A percentile compares a stretch with the other conserved stretches of the same genome.
phyloP scores from a whole-genome alignment of 179 eudicot genomes.

The Patellifolia procumbens region DNA sequence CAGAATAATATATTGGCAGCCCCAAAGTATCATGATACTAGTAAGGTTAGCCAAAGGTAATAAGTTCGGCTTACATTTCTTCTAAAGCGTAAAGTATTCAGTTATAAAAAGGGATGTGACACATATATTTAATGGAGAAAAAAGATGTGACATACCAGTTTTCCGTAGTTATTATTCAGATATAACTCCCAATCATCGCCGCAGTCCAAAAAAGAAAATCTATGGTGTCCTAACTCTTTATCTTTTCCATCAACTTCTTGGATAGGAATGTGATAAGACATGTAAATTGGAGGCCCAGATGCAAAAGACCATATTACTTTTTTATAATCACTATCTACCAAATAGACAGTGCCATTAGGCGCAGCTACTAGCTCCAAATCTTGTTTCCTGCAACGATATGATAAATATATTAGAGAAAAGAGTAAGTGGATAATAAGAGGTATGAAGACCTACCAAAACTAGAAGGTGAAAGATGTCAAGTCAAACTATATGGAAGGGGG shows the following conservation, averaged over 20 bases:
- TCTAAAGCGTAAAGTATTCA: neutral
- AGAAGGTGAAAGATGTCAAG: neutral
- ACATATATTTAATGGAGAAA: neutral
- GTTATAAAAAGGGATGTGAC: too few species aligned
- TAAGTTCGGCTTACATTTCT: neutral
- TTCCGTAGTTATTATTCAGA: slow-evolving; percentile 50
- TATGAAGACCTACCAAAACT: neutral
- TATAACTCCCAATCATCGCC: slow-evolving; percentile 82
- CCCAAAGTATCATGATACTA: neutral
- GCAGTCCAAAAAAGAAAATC: slow-evolving; percentile 63
- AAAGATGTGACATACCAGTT: slow-evolving; percentile 46
- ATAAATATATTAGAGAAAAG: neutral
- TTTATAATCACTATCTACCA: slow-evolving; percentile 56
- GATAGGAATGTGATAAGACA: slow-evolving; percentile 59
- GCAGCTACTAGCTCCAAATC: slow-evolving; percentile 52
- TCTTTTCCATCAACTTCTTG: slow-evolving; percentile 43
- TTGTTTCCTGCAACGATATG: slow-evolving; percentile 30
- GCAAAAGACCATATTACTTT: slow-evolving; percentile 74
- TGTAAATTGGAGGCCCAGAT: slow-evolving; percentile 70
- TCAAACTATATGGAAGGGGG: neutral
- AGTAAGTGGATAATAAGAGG: neutral
- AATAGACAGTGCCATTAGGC: slow-evolving; percentile 73
- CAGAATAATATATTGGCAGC: neutral
- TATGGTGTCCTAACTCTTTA: slow-evolving; percentile 36
- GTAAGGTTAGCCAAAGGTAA: neutral